A percentile compares a stretch with the other conserved stretches of the same genome.
phyloP scores from a whole-genome alignment of 2,329 filamentous ascomycete species.

The Fusarium cicatricum region DNA sequence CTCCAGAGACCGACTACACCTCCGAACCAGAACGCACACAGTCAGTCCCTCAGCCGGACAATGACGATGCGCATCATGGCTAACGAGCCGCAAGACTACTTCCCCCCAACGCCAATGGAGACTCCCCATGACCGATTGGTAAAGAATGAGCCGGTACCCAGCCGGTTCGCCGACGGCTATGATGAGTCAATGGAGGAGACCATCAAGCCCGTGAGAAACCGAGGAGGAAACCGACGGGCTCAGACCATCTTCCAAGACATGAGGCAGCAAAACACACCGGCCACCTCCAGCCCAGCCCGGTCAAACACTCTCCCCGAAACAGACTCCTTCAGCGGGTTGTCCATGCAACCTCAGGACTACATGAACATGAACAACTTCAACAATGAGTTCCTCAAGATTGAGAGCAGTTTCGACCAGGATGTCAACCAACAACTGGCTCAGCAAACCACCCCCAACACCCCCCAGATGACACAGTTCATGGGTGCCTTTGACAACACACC shows the following conservation, averaged over 20 bases:
- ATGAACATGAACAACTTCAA: constrained; percentile 61
- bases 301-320: constrained; percentile 58
- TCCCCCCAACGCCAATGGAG: constrained; percentile 72
- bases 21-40: constrained; percentile 63
- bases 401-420: constrained; percentile 46
- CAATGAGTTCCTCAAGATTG: constrained; percentile 54
- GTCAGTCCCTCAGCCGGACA: constrained; percentile 54
- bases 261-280: constrained; percentile 61
- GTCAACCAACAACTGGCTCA: constrained; percentile 56
- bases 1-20: constrained; percentile 68
- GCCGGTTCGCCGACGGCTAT: constrained; percentile 66
- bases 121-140: constrained; percentile 63
- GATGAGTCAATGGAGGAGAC: constrained; percentile 74
- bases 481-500: constrained; percentile 55
- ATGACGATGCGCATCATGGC: constrained; percentile 14
- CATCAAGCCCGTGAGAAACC: constrained; percentile 62
- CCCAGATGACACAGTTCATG: constrained; percentile 55
- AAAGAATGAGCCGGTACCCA: constrained; percentile 53
- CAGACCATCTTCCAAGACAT: constrained; percentile 67
- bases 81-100: constrained; percentile 58
- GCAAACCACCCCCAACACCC: constrained; percentile 61
- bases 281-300: constrained; percentile 63
- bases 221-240: constrained; percentile 52
- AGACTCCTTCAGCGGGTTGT: constrained; percentile 56
- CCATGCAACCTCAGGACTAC: constrained; percentile 65